These are phyloP conservation scores for Dictyostelium intermedium DNA, from an alignment of 78 protist species.

Conservation along the genomic window DNA sequence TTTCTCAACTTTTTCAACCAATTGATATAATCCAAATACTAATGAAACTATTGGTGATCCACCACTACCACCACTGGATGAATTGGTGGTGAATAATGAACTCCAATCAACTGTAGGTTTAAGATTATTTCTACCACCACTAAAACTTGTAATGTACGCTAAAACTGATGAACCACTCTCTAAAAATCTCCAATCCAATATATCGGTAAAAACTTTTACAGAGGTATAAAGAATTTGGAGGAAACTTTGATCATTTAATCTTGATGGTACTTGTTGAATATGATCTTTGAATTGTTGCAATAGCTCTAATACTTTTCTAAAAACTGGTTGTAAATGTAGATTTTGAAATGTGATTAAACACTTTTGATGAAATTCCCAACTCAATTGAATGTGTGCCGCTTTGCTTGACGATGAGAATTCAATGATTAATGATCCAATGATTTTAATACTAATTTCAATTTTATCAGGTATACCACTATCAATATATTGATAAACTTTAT, in stretches of 20 bases:
- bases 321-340: slow-evolving; percentile 5
- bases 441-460: slow-evolving; percentile 1
- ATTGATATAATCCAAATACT: slow-evolving; percentile 14
- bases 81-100: not conserved
- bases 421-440: not conserved
- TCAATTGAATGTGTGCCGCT: slow-evolving; percentile 26
- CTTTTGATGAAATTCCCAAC: slow-evolving; percentile 61
- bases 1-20: not conserved
- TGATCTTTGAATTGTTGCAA: not conserved
- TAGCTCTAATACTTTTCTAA: not conserved
- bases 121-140: not conserved
- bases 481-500: not conserved
- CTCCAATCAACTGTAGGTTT: slow-evolving; percentile 34
- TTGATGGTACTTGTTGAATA: not conserved
- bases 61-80: not conserved
- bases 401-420: slow-evolving; percentile 24
- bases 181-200: slow-evolving; percentile 25
- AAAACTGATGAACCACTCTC: not conserved
- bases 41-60: not conserved
- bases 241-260: not conserved
- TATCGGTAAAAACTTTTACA: not conserved
- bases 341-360: slow-evolving; percentile 26
- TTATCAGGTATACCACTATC: not conserved
- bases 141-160: not conserved
- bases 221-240: not conserved